These are phyloP conservation scores for Phytophthora fragariae DNA, from an alignment of 352 stramenopile species.

Conservation along the genomic window DNA sequence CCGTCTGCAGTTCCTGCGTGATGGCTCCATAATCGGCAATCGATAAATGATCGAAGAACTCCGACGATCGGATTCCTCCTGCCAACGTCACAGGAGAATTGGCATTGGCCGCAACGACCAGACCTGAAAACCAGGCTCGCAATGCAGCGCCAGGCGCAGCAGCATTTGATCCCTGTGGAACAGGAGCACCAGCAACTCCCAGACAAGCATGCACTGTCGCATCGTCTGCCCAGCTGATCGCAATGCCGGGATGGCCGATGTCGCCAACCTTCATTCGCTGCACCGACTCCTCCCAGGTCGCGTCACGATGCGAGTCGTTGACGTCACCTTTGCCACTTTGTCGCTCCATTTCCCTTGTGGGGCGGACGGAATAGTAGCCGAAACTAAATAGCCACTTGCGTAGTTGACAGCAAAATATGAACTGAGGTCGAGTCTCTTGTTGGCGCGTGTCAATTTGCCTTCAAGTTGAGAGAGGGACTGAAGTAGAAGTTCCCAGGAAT, in stretches of 20 bases:
- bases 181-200: conserved; percentile 17
- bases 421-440: too few relatives aligned
- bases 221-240: conserved; percentile 19
- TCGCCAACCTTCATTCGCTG: too few relatives aligned
- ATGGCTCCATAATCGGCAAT: not conserved
- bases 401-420: too few relatives aligned
- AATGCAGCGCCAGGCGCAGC: conserved; percentile 7
- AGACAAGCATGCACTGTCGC: conserved; percentile 23
- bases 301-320: too few relatives aligned
- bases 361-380: too few relatives aligned
- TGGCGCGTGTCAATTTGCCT: too few relatives aligned
- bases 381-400: too few relatives aligned
- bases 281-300: too few relatives aligned
- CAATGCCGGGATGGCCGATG: conserved; percentile 6
- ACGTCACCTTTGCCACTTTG: too few relatives aligned
- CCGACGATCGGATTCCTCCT: not conserved
- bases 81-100: conserved; percentile 2
- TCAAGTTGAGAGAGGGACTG: too few relatives aligned
- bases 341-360: too few relatives aligned
- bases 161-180: conserved; percentile 15
- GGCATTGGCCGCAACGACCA: conserved; percentile 20
- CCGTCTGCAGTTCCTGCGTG: not conserved
- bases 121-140: conserved; percentile 1
- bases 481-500: too few relatives aligned
- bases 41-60: not conserved